Evolutionary conservation across 768 basidiomycete genomes (phyloP).

Genomic region (Russula dissimulans): DNA sequence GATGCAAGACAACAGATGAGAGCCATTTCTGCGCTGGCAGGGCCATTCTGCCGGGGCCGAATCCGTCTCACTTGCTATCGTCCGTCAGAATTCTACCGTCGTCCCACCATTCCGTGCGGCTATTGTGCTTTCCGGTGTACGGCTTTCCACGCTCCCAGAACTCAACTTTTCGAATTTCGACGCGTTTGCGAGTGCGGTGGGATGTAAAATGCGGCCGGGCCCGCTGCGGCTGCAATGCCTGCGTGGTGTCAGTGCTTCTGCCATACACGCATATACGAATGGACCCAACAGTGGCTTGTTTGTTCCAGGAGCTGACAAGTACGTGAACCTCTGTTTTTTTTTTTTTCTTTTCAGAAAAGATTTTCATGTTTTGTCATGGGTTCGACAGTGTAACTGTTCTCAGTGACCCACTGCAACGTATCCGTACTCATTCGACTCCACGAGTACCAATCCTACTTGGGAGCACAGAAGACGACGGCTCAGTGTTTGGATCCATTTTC

Average conservation of each 20-base stretch:
- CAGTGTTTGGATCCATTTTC: background rate
- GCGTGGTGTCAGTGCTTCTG: slow-evolving; percentile 16
- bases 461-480: slow-evolving; percentile 1
- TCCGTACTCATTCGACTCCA: background rate
- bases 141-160: background rate
- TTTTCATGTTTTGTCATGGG: background rate
- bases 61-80: slow-evolving; percentile 3
- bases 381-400: background rate
- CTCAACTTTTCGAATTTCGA: background rate
- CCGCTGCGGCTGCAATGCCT: slow-evolving; percentile 20
- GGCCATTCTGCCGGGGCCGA: background rate
- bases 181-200: slow-evolving; percentile 4
- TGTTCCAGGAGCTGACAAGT: slow-evolving; percentile 3
- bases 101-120: slow-evolving; percentile 3
- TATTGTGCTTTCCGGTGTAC: background rate
- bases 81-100: background rate
- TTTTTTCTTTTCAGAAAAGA: too few relatives aligned
- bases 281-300: slow-evolving; percentile 1
- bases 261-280: slow-evolving; percentile 18
- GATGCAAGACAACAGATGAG: background rate
- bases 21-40: background rate
- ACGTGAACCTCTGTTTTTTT: background rate
- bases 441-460: slow-evolving; percentile 1
- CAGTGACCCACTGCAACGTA: background rate
- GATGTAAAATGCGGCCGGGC: slow-evolving; percentile 20